phyloP scores from a whole-genome alignment of 192 early-diverging fungal species.

The Chytriomyces confervae region DNA sequence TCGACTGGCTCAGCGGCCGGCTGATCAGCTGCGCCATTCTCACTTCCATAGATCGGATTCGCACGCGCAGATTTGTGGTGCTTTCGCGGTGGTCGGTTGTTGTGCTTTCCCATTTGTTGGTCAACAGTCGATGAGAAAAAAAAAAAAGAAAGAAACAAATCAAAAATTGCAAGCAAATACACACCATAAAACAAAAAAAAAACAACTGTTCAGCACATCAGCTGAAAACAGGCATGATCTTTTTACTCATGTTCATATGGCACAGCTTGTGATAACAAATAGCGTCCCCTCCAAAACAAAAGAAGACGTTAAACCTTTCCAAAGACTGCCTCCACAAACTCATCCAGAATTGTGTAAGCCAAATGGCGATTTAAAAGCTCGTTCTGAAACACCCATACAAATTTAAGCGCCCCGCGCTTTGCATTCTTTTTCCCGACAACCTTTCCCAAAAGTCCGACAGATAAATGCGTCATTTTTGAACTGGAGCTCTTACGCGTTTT shows the following conservation, averaged over 20 bases:
- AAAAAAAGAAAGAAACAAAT: not conserved
- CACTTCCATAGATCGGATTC: constrained; percentile 11
- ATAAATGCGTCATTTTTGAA: constrained; percentile 36
- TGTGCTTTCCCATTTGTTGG: constrained; percentile 27
- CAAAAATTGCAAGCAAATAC: no score
- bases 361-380: constrained; percentile 79
- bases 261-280: no score
- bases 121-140: not conserved
- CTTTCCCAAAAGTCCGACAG: constrained; percentile 67
- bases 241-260: no score
- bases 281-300: no score
- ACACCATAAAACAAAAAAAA: no score
- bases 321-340: constrained; percentile 70
- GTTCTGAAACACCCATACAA: constrained; percentile 78
- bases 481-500: constrained; percentile 20
- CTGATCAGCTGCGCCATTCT: not conserved
- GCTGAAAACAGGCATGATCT: no score
- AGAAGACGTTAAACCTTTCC: not conserved
- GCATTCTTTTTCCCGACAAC: constrained; percentile 88
- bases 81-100: constrained; percentile 16
- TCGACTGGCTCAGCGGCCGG: not conserved
- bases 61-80: not conserved
- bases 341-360: constrained; percentile 78
- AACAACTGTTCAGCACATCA: no score
- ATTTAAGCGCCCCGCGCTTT: constrained; percentile 68